Evolutionary conservation across 176 grass and related monocot genomes (phyloP), one percentile per base, ranked within the genome.

Genomic region (Carex myosuroides): DNA sequence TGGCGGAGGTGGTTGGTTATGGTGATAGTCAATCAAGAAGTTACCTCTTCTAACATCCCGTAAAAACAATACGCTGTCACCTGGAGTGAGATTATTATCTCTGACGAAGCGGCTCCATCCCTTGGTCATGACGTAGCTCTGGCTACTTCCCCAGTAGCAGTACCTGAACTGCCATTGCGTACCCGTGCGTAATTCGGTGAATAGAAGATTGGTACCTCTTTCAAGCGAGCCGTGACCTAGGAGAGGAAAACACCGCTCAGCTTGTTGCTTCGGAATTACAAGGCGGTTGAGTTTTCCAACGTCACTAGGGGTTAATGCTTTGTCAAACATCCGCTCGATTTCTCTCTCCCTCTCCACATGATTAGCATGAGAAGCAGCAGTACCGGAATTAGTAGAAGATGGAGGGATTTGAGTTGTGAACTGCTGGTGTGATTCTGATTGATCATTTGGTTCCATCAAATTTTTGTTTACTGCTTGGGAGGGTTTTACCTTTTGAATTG

Each of bases 281-380:
- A 94, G 90, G 24, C 92, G 92, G 84, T 94, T 94, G 63, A 94
- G 92, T 83, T 94, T 94, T 87, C 92, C 90, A n/a, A 94, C 92
- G 30, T 94, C 92, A 74, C 92, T 94, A n/a, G 90, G 92, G 17
- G 92, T 94, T 46, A 94, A 85, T 29, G 89, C 92, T 87, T 94
- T 94, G 84, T 94, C 84, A 69, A 94, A 94, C 92, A 94, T 87
- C 39, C 86, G 88, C 84, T 93, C 84, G 61, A 74, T 78, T 50
- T 91, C 80, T 67, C n/a, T 68, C 11, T 18, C 80, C 60, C 80
- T 66, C 21, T 42, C 60, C 0, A 30, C 37, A 68, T 62, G 63
- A 24, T 62, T n/a, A 68, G 60, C 11, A 14, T 3, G 39, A 82
- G 61, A 16, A 68, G 37, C 2, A 48, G 61, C 14, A 48, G 61